Evolutionary conservation across 2,329 filamentous ascomycete genomes (phyloP), one percentile per base, ranked within the genome.

Genomic region (Venturiaceae sp.): DNA sequence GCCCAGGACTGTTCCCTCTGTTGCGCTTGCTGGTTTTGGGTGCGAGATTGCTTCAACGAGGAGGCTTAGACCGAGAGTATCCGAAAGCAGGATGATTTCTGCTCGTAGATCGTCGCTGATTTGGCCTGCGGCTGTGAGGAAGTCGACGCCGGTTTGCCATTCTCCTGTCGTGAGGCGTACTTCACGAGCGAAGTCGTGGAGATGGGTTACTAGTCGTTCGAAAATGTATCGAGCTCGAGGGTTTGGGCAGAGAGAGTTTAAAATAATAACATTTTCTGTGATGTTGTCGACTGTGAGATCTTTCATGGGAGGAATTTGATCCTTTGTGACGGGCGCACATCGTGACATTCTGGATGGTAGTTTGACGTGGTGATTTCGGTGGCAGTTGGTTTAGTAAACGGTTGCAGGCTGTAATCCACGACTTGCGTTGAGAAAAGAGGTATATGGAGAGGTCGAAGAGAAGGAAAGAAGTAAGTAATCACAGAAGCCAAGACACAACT

Each of bases 41-140:
- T 92, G 88, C 75, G 91, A 87, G 75, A 94, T 92, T 64, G 80
- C 83, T 74, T 94, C 88, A 64, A 94, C 85, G 3, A 94, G 82
- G 60, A 92, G 81, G 23, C 87, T 91, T 36, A 94, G 82, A 39
- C 88, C 89, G 23, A 92, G 80, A 44, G 90, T 80, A 72, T 94
- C 89, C 63, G 85, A 89, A 62, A 92, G 83, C 39, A 92, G 83
- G 71, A 92, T 92, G 76, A 88, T 91, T 78, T 91, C 87, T 80
- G 90, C 86, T 63, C 88, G 81, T 53, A 90, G 85, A 66, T 89
- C 84, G 59, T 77, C 85, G 68, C 83, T 87, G 60, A 85, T 92
- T 70, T 92, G 80, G 4, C 88, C 89, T 8, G 86, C 85, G 41
- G 77, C 75, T 0, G 86, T 88, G 30, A 92, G 74, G 73, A 92